Percentiles rank a stretch among this genome's conserved stretches.
phyloP scores from a whole-genome alignment of 495 filamentous ascomycete genomes.

The Evernia prunastri region DNA sequence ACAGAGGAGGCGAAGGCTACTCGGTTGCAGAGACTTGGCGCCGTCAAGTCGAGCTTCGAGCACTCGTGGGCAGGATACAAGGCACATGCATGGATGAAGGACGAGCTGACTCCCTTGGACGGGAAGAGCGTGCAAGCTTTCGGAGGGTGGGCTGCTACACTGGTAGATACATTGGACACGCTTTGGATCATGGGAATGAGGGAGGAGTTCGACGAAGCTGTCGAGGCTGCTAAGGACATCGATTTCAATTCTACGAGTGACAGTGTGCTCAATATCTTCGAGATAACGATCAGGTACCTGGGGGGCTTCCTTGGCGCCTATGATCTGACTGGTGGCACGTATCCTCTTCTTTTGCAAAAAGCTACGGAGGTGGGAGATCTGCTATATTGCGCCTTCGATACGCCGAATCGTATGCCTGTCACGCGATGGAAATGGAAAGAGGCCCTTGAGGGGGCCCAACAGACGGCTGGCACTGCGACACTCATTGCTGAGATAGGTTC shows the following conservation, averaged over 20 bases:
- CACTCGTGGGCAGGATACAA: conserved; percentile 74
- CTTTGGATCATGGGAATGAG: conserved; percentile 58
- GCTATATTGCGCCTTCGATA: conserved; percentile 88
- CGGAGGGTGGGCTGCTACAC: conserved; percentile 56
- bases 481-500: conserved; percentile 80
- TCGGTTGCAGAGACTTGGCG: conserved; percentile 42
- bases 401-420: conserved; percentile 87
- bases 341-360: conserved; percentile 68
- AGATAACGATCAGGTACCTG: conserved; percentile 83
- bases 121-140: conserved; percentile 48
- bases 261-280: conserved; percentile 68
- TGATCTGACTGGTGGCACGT: conserved; percentile 65
- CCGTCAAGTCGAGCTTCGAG: conserved; percentile 62
- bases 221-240: conserved; percentile 47
- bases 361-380: conserved; percentile 82
- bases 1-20: conserved; percentile 29
- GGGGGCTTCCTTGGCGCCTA: conserved; percentile 79
- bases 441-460: conserved; percentile 31
- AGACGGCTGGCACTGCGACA: conserved; percentile 38
- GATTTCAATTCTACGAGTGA: conserved; percentile 47
- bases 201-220: conserved; percentile 53
- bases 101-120: conserved; percentile 66
- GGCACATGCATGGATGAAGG: conserved; percentile 67
- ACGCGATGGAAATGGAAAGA: conserved; percentile 47
- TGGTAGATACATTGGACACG: conserved; percentile 57